These are phyloP conservation scores for Scopulariopsis brevicaulis DNA, from an alignment of 2,329 filamentous ascomycete genomes.

Conservation along the genomic window DNA sequence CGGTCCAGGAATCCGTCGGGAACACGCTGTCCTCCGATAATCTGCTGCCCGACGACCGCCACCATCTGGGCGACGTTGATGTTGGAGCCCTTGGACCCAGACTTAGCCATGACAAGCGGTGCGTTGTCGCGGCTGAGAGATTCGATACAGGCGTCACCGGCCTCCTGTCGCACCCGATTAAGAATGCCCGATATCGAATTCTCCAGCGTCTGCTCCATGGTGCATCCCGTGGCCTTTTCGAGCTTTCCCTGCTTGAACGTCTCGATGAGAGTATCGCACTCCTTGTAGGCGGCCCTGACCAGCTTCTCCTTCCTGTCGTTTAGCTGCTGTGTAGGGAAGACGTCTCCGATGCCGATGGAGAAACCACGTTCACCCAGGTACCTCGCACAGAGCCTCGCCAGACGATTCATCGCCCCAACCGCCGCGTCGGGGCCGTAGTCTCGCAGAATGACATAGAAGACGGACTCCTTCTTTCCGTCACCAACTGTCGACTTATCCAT, in stretches of 20 bases:
- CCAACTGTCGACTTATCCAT: slow-evolving; percentile 99
- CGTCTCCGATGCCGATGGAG: slow-evolving; percentile 91
- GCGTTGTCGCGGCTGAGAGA: slow-evolving; percentile 87
- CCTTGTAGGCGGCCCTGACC: slow-evolving; percentile 65
- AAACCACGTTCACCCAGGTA: slow-evolving; percentile 86
- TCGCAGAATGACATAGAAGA: slow-evolving; percentile 93
- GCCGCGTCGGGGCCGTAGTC: slow-evolving; percentile 88
- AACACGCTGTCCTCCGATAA: slow-evolving; percentile 89
- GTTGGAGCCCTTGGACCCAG: slow-evolving; percentile 89
- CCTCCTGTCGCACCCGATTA: slow-evolving; percentile 81
- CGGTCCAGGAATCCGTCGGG: slow-evolving; percentile 94
- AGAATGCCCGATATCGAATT: slow-evolving; percentile 84
- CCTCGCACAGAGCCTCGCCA: slow-evolving; percentile 82
- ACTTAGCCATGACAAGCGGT: slow-evolving; percentile 92
- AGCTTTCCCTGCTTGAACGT: slow-evolving; percentile 72
- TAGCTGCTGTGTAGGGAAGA: slow-evolving; percentile 68
- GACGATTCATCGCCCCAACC: slow-evolving; percentile 82
- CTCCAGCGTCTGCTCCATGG: slow-evolving; percentile 85
- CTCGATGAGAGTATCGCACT: slow-evolving; percentile 75
- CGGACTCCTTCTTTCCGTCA: slow-evolving; percentile 91
- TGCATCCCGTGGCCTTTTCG: slow-evolving; percentile 77
- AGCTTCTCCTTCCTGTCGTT: slow-evolving; percentile 63
- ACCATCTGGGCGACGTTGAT: slow-evolving; percentile 99
- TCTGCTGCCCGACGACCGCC: slow-evolving; percentile 92
- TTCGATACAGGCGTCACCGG: slow-evolving; percentile 81